Evolutionary conservation across 2,329 filamentous ascomycete genomes (phyloP).

Genomic region (Hypomyces rosellus): DNA sequence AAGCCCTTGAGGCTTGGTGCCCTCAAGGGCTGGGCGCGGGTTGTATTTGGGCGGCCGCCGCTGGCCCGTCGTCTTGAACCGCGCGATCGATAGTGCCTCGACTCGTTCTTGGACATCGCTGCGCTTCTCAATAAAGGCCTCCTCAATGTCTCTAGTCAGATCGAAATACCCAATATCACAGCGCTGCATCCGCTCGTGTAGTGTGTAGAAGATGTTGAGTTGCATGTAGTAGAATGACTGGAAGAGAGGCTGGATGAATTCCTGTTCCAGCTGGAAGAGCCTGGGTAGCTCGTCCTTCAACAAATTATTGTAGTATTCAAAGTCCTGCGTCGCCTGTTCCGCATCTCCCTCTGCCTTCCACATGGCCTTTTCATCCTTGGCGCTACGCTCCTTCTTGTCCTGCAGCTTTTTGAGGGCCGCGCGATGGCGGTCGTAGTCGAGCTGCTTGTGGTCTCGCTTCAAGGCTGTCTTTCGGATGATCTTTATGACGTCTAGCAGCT

Average conservation of each 20-base stretch:
- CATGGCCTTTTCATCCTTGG: slow-evolving; percentile 96
- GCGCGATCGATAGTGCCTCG: slow-evolving; percentile 79
- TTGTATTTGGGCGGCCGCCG: slow-evolving; percentile 54
- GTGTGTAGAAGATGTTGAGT: slow-evolving; percentile 96
- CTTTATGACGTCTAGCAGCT: slow-evolving; percentile 92
- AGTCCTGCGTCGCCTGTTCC: slow-evolving; percentile 89
- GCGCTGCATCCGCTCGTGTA: slow-evolving; percentile 96
- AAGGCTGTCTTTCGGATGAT: slow-evolving; percentile 79
- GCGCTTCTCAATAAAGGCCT: slow-evolving; percentile 82
- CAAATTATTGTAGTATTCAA: slow-evolving; percentile 95
- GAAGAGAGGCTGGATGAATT: slow-evolving; percentile 96
- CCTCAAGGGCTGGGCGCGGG: slow-evolving; percentile 47
- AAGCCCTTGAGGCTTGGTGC: slow-evolving; percentile 41
- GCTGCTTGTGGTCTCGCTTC: slow-evolving; percentile 95
- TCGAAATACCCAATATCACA: slow-evolving; percentile 98
- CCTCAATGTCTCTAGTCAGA: slow-evolving; percentile 81
- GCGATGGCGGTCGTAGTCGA: slow-evolving; percentile 89
- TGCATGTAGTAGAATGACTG: slow-evolving; percentile 99
- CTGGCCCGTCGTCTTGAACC: slow-evolving; percentile 83
- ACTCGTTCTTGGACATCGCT: slow-evolving; percentile 78
- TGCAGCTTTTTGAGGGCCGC: slow-evolving; percentile 84
- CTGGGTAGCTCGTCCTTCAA: slow-evolving; percentile 93
- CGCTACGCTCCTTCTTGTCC: slow-evolving; percentile 92
- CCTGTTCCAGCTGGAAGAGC: slow-evolving; percentile 79
- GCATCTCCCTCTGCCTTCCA: slow-evolving; percentile 93